These are phyloP conservation scores for Tuber indicum DNA, from an alignment of 495 filamentous ascomycete species.

Conservation along the genomic window DNA sequence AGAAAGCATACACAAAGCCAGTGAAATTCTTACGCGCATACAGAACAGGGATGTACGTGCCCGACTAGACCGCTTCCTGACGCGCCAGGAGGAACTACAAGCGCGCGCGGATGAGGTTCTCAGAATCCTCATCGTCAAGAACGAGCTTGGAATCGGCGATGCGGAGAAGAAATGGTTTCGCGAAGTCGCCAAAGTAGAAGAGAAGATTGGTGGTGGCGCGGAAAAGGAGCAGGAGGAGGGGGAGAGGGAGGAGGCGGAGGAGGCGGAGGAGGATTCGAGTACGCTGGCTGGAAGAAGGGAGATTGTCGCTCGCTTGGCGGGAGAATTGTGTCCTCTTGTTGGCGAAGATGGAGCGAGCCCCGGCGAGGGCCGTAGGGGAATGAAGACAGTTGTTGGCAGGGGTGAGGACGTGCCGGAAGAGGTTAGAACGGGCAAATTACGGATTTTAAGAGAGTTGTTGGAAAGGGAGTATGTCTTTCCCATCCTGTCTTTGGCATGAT, in stretches of 20 bases:
- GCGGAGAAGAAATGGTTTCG: slow-evolving; percentile 37
- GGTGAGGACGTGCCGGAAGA: slow-evolving; percentile 32
- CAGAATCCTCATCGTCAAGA: slow-evolving; percentile 26
- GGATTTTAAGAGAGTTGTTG: slow-evolving; percentile 30
- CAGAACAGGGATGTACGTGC: slow-evolving; percentile 19
- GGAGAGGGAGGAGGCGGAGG: slow-evolving; percentile 5
- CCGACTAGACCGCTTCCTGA: slow-evolving; percentile 28
- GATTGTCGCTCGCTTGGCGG: not conserved
- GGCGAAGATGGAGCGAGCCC: not conserved
- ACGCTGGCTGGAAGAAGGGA: not conserved
- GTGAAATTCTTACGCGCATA: slow-evolving; percentile 18
- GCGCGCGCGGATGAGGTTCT: slow-evolving; percentile 35
- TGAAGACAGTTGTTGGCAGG: slow-evolving; percentile 12
- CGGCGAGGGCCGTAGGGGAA: not conserved
- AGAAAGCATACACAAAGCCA: slow-evolving; percentile 26
- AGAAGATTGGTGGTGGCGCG: slow-evolving; percentile 21
- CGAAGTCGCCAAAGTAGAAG: slow-evolving; percentile 33
- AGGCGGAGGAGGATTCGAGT: slow-evolving; percentile 10
- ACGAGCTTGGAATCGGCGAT: slow-evolving; percentile 34
- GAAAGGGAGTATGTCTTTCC: slow-evolving; percentile 37
- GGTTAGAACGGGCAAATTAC: slow-evolving; percentile 32
- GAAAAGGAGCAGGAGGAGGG: slow-evolving; percentile 18
- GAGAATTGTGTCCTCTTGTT: not conserved
- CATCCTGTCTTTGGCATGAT: not conserved
- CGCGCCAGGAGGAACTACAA: slow-evolving; percentile 36